phyloP scores from a whole-genome alignment of 2,329 filamentous ascomycete genomes.

The Trichoderma sp. region DNA sequence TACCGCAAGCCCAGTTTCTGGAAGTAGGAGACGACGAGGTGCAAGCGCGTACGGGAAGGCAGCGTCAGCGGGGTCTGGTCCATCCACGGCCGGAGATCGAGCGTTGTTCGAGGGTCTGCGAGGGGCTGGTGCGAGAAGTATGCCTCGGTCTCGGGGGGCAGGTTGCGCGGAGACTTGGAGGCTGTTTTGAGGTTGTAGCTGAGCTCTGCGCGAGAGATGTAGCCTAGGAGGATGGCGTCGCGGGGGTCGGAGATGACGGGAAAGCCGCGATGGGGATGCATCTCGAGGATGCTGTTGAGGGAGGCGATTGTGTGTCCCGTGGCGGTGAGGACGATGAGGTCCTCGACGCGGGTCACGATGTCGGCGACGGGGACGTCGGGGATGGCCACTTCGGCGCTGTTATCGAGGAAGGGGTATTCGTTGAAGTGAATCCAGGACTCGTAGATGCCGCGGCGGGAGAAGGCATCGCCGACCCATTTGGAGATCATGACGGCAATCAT shows the following conservation, averaged over 20 bases:
- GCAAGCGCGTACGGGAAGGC: constrained; percentile 71
- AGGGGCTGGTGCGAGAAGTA: constrained; percentile 85
- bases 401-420: constrained; percentile 93
- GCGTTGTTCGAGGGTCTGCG: constrained; percentile 72
- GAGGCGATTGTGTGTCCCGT: constrained; percentile 83
- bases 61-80: constrained; percentile 96
- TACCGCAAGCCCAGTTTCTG: constrained; percentile 91
- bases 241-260: constrained; percentile 80
- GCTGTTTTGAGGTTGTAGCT: constrained; percentile 69
- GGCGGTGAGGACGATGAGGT: constrained; percentile 83
- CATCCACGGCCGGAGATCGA: constrained; percentile 97
- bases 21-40: constrained; percentile 90
- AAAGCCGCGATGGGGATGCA: constrained; percentile 84
- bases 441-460: constrained; percentile 91
- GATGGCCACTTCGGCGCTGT: constrained; percentile 76
- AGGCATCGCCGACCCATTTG: constrained; percentile 97
- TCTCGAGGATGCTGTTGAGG: constrained; percentile 68
- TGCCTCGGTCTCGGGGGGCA: constrained; percentile 72
- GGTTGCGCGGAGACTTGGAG: constrained; percentile 56
- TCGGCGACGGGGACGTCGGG: constrained; percentile 84
- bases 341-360: constrained; percentile 90
- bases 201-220: constrained; percentile 90
- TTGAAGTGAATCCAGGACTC: constrained; percentile 97
- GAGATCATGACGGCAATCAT: constrained; percentile 99
- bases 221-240: constrained; percentile 80